Evolutionary conservation across 2,329 filamentous ascomycete genomes (phyloP), one percentile per base, ranked within the genome.

Genomic region (Sporothrix variecibatus): DNA sequence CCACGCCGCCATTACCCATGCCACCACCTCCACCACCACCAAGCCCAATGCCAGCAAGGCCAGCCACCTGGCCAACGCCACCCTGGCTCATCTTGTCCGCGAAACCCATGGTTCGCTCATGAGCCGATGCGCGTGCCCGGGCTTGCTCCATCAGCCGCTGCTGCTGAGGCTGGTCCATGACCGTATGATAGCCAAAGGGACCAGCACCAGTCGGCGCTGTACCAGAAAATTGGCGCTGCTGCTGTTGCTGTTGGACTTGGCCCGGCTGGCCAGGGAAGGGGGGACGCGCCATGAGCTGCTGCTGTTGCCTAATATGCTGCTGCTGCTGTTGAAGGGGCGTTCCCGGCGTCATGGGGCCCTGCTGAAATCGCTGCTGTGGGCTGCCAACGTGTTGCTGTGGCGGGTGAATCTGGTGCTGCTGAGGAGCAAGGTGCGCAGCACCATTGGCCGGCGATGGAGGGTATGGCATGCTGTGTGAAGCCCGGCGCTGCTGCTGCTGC

Each of bases 121-220:
- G 84, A 0, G 85, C 84, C 20, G 84, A 77, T 15, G 77, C 77
- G 9, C 85, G 80, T 2, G 85, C 86, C 72, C 86, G 85, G 8
- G 86, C 85, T 78, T 87, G 86, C 71, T 88, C 86, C 78, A 86
- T 80, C 65, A 86, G 84, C 72, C 85, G 84, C 77, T 86, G 84
- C 77, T 87, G 86, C 74, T 87, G 85, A 20, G 83, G 83, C 76
- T 86, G 85, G 51, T 84, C 83, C 78, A 86, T 86, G 65, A 86
- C 84, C 5, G 84, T 86, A 65, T 86, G 84, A 74, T 86, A 87
- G 43, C 85, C 85, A 2, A 84, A 83, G 3, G 84, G 79, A 20
- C 75, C 75, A 23, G 58, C 65, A 20, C 72, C 67, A 72, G 73
- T 81, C 73, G 76, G 79, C 40, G 43, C 49, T 7, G 53, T 40